Base-by-base conservation (phyloP, 2,329 filamentous ascomycete species). In the Colletotrichum spinosum region DNA sequence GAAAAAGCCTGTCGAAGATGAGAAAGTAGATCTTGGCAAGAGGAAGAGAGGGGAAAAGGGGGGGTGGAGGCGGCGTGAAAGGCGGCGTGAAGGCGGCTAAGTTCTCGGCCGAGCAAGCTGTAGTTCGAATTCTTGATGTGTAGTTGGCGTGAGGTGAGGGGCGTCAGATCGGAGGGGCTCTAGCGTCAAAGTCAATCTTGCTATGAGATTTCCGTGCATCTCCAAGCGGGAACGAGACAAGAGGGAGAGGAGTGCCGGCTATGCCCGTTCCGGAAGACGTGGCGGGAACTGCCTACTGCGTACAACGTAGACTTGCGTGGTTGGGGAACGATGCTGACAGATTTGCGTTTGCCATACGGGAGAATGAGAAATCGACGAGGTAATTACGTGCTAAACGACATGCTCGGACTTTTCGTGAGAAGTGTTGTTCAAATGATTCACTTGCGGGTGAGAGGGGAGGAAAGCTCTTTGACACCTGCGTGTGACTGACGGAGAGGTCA, bases 111-210 rank as follows among this genome's bases (percentile, higher is more conserved):
- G 50, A 61, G 50, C 50, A 44, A 55, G 12, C 37, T 15, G 33
- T 41, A 42, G 50, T 60, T 55, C 38, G 50, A 39, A 64, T 51
- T 42, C 60, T 35, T 34, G 33, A 44, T 42, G 10, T 49, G 42
- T 38, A 25, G 25, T 15, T 54, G 44, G 38, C 38, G 50, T 15
- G 17, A 49, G 37, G 37, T 25, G 15, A 41, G 37, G n/a, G 13
- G 44, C 38, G 34, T 49, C 49, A 50, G 44, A 50, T 55, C 44
- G 61, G 17, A 45, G 50, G 38, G 34, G 46, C 38, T 52, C n/a
- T 52, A 62, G 51, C 57, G 46, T 17, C 37, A 39, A 65, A 55
- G 57, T 61, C 13, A 50, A 46, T 65, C 45, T 62, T 8, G n/a
- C n/a, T 48, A 45, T 35, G 54, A 41, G 35, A 41, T 42, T 48